These are phyloP conservation scores for Penicillium maclennaniae DNA, from an alignment of 495 filamentous ascomycete species.

Conservation along the genomic window DNA sequence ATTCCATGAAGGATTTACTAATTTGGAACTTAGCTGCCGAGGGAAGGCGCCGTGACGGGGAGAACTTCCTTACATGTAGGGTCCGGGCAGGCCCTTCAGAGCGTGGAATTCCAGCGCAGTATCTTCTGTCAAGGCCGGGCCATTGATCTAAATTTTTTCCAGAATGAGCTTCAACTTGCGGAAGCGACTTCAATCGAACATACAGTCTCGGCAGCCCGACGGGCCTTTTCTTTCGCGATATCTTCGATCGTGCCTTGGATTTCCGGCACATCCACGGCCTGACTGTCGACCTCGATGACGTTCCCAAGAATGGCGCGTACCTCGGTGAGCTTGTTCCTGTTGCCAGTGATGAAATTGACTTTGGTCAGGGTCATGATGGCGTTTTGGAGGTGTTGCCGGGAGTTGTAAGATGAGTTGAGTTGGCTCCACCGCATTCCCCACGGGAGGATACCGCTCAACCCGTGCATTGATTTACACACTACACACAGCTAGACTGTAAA, in stretches of 20 bases:
- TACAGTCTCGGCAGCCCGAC: conserved; percentile 56
- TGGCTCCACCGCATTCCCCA: conserved; percentile 1
- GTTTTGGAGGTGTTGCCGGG: background rate
- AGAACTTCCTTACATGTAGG: conserved; percentile 73
- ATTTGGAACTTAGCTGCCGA: background rate
- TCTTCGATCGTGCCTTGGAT: conserved; percentile 92
- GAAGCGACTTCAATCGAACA: background rate
- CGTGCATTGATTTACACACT: background rate
- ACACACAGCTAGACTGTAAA: background rate
- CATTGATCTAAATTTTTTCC: conserved; percentile 61
- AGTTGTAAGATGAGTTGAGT: conserved; percentile 1
- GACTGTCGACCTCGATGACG: conserved; percentile 67
- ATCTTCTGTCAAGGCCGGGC: conserved; percentile 93
- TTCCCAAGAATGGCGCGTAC: conserved; percentile 79
- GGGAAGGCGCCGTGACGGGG: background rate
- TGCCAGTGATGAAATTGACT: conserved; percentile 95
- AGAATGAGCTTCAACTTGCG: background rate
- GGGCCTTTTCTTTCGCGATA: conserved; percentile 82
- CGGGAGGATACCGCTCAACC: conserved; percentile 3
- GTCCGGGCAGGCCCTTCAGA: conserved; percentile 83
- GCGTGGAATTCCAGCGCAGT: conserved; percentile 92
- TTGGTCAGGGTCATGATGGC: conserved; percentile 30
- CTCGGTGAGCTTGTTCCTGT: conserved; percentile 86
- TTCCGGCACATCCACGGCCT: conserved; percentile 75
- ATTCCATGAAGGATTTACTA: conserved; percentile 90